Conservation (phyloP, 805 yeast species). For the Sugiyamaella marilandica region DNA sequence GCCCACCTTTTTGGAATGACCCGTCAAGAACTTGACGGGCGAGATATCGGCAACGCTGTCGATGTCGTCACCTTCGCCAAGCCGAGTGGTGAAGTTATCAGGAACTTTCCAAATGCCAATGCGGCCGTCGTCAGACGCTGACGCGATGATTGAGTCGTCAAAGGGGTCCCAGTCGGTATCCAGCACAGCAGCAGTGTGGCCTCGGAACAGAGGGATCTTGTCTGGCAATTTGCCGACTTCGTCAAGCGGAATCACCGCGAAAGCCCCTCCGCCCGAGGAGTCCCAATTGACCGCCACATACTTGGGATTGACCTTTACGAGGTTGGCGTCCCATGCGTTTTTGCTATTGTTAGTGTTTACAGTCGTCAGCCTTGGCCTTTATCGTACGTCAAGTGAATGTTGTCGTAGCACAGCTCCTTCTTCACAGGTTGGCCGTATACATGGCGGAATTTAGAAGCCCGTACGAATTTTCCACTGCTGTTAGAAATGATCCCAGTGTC, state of each 20-base stretch:
- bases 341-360: slow-evolving; percentile 44
- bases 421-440: slow-evolving; percentile 86
- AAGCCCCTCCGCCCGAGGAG: slow-evolving; percentile 95
- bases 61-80: slow-evolving; percentile 16
- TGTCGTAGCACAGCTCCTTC: slow-evolving; percentile 68
- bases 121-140: slow-evolving; percentile 79
- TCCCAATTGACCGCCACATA: slow-evolving; percentile 88
- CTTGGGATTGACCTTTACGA: slow-evolving; percentile 81
- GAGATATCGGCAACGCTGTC: slow-evolving; percentile 59
- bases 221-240: slow-evolving; percentile 95
- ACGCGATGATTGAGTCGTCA: slow-evolving; percentile 65
- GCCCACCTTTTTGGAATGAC: slow-evolving; percentile 94
- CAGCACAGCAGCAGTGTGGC: slow-evolving; percentile 90
- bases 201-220: slow-evolving; percentile 86
- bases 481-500: neutral
- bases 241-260: slow-evolving; percentile 81
- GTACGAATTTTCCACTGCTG: slow-evolving; percentile 61
- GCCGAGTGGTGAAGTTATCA: slow-evolving; percentile 55
- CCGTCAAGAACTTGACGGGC: slow-evolving; percentile 66
- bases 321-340: slow-evolving; percentile 95
- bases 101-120: slow-evolving; percentile 89
- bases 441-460: slow-evolving; percentile 95
- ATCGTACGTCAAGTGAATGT: slow-evolving; percentile 39
- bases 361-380: neutral
- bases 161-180: slow-evolving; percentile 97